These are phyloP conservation scores for Cystobasidium sp. DNA, from an alignment of 1,284 basidiomycete genomes.

Conservation along the genomic window DNA sequence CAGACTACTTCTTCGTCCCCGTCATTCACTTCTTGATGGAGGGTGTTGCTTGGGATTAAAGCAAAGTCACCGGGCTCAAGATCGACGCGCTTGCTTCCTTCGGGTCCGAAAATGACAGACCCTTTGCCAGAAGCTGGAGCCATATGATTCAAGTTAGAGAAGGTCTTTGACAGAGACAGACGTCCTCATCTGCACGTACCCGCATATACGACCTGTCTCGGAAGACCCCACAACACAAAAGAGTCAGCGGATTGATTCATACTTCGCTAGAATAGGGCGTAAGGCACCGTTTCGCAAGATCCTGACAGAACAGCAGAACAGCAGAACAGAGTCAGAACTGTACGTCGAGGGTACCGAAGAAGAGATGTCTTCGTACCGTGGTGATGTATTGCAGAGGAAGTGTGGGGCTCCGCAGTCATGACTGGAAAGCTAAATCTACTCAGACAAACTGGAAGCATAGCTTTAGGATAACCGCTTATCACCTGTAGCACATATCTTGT, in stretches of 20 bases:
- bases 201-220: constrained; percentile 26
- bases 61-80: constrained; percentile 42
- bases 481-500: constrained; percentile 41
- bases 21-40: constrained; percentile 43
- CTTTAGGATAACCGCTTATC: too few species aligned
- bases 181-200: not conserved
- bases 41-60: constrained; percentile 32
- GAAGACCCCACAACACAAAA: not conserved
- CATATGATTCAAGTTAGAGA: not conserved
- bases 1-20: constrained; percentile 42
- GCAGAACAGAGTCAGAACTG: not conserved
- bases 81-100: constrained; percentile 37
- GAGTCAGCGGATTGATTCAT: not conserved
- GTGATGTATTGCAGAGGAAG: constrained; percentile 34
- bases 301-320: not conserved
- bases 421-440: not conserved
- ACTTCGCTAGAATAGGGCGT: not conserved
- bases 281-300: constrained; percentile 35
- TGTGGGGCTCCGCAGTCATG: constrained; percentile 42
- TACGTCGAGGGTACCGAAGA: not conserved
- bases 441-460: not conserved
- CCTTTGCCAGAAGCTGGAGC: constrained; percentile 19
- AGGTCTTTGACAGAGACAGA: not conserved
- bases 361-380: constrained; percentile 13
- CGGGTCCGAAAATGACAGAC: constrained; percentile 36